Conservation (phyloP, 108 stramenopile genomes). For the Cylindrotheca closterium region DNA sequence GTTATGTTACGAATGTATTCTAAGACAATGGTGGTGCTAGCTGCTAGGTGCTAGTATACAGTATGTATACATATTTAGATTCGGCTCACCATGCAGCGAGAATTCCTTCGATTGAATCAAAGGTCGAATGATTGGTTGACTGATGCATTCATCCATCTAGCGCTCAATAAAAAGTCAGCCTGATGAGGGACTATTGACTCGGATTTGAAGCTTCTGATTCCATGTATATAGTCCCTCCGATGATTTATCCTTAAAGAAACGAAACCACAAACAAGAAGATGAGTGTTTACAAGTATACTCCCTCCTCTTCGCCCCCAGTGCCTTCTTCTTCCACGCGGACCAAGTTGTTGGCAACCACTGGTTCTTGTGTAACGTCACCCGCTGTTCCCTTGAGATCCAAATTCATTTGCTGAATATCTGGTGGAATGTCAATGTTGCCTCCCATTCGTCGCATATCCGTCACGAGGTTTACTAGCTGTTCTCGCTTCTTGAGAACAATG, state of each 20-base stretch:
- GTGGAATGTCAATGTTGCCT: constrained; percentile 8
- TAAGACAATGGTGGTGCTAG: too few species aligned
- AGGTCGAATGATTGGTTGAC: not conserved
- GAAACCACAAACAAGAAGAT: not conserved
- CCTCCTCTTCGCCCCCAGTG: not conserved
- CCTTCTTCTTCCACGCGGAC: too few species aligned
- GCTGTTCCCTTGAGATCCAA: constrained; percentile 2
- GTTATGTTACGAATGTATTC: not conserved
- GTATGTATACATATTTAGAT: too few species aligned
- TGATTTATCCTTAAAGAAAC: not conserved
- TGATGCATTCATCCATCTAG: not conserved
- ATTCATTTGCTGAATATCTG: constrained; percentile 16
- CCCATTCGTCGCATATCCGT: constrained; percentile 11
- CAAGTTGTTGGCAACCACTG: not conserved
- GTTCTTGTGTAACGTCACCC: not conserved
- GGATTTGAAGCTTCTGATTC: not conserved
- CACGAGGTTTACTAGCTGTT: not conserved
- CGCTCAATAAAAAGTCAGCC: not conserved
- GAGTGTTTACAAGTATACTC: not conserved
- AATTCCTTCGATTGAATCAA: not conserved
- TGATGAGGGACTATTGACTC: not conserved
- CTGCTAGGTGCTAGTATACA: too few species aligned
- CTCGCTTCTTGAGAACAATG: not conserved
- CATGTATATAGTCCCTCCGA: too few species aligned
- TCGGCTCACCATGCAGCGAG: too few species aligned